These are phyloP conservation scores for Populus hybrid DNA, from an alignment of 441 rosid genomes.

Conservation along the genomic window DNA sequence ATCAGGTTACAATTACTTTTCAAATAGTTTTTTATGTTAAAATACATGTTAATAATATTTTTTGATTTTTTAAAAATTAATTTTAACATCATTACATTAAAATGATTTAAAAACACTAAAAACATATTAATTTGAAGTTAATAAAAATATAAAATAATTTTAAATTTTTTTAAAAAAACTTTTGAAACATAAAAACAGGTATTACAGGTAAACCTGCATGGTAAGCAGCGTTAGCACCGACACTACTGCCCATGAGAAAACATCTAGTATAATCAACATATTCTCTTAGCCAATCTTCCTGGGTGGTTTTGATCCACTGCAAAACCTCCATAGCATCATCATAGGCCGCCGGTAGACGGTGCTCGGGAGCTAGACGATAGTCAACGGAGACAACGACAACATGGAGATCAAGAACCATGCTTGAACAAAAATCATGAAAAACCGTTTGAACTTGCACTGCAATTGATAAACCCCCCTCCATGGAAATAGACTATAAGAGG, in stretches of 20 bases:
- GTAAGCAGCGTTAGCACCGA: slow-evolving; percentile 51
- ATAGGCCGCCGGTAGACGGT: slow-evolving; percentile 59
- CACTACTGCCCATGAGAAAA: slow-evolving; percentile 50
- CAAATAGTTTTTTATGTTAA: too few relatives aligned
- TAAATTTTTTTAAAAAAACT: too few relatives aligned
- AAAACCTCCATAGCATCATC: slow-evolving; percentile 48
- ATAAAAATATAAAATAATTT: too few relatives aligned
- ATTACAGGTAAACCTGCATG: slow-evolving; percentile 35
- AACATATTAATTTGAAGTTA: too few relatives aligned
- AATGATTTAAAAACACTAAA: too few relatives aligned
- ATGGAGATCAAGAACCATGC: slow-evolving; percentile 24
- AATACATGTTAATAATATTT: too few relatives aligned
- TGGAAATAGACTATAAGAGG: slow-evolving; percentile 50
- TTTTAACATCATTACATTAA: too few relatives aligned
- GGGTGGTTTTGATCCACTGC: slow-evolving; percentile 26
- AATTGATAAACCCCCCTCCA: slow-evolving; percentile 49
- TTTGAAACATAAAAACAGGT: too few relatives aligned
- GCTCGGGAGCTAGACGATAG: slow-evolving; percentile 56
- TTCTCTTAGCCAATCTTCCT: slow-evolving; percentile 37
- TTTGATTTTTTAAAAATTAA: too few relatives aligned
- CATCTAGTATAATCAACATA: slow-evolving; percentile 32
- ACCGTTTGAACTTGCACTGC: slow-evolving; percentile 17
- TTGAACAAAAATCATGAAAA: slow-evolving; percentile 30
- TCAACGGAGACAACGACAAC: slow-evolving; percentile 39
- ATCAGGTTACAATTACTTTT: too few relatives aligned